Evolutionary conservation across 257 asterid genomes (phyloP).

Genomic region (Gentiana dahurica): DNA sequence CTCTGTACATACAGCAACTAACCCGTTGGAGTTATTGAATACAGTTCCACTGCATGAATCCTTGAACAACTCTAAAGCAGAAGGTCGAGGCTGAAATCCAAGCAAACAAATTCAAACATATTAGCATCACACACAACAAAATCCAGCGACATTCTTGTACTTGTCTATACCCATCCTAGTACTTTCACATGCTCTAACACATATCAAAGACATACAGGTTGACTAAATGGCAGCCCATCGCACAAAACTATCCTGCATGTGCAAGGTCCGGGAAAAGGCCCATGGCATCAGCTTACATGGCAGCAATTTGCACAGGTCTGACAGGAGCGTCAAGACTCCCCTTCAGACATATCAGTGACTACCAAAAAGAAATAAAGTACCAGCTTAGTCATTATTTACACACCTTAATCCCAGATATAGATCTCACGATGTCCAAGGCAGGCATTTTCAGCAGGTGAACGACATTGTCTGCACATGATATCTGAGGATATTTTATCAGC

Average conservation of each 20-base stretch:
- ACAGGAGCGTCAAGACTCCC: no score
- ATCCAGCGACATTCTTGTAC: no score
- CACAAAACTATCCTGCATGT: no score
- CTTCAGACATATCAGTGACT: not conserved
- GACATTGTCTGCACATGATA: slow-evolving; percentile 87
- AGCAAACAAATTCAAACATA: not conserved
- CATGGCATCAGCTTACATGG: no score
- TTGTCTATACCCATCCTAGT: not conserved
- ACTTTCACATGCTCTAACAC: no score
- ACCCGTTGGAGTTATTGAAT: slow-evolving; percentile 45
- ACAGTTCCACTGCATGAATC: slow-evolving; percentile 38
- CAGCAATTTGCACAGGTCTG: no score
- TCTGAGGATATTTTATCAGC: slow-evolving; percentile 46
- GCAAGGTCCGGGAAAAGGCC: no score
- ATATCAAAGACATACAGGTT: no score
- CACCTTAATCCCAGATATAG: slow-evolving; percentile 94
- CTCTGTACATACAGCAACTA: slow-evolving; percentile 74
- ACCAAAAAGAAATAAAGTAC: not conserved
- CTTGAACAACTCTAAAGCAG: slow-evolving; percentile 30
- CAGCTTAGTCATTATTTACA: slow-evolving; percentile 5
- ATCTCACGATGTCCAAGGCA: slow-evolving; percentile 60
- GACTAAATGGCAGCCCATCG: no score
- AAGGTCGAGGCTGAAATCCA: slow-evolving; percentile 61
- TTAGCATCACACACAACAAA: not conserved
- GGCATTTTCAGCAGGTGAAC: slow-evolving; percentile 77